A percentile compares a stretch with the other conserved stretches of the same genome.
Conservation (phyloP, 2,329 filamentous ascomycete genomes). For the Samsoniella hepiali region DNA sequence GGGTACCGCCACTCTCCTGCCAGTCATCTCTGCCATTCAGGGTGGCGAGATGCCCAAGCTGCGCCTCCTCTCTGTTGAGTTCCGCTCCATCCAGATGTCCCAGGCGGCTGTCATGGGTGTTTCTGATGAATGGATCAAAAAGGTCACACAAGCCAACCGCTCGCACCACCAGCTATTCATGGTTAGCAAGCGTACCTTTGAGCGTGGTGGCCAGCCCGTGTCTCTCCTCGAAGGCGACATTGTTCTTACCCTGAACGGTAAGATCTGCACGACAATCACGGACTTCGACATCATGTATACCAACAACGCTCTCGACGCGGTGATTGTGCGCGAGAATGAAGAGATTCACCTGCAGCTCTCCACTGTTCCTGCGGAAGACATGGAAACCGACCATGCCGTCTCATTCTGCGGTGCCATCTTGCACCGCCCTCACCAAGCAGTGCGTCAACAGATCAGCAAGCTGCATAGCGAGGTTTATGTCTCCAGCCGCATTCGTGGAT, state of each 20-base stretch:
- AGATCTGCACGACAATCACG: slow-evolving; percentile 87
- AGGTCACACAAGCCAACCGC: slow-evolving; percentile 83
- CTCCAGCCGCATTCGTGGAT: slow-evolving; percentile 77
- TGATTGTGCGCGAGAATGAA: slow-evolving; percentile 80
- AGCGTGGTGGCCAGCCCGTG: slow-evolving; percentile 46
- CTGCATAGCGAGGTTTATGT: slow-evolving; percentile 96
- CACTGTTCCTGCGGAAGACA: slow-evolving; percentile 82
- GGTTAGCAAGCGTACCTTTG: slow-evolving; percentile 84
- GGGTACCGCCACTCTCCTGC: slow-evolving; percentile 81
- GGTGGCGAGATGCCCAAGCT: slow-evolving; percentile 74
- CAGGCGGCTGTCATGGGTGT: slow-evolving; percentile 97
- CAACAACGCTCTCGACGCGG: slow-evolving; percentile 75
- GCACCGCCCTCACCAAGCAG: slow-evolving; percentile 91
- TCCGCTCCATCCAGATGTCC: slow-evolving; percentile 92
- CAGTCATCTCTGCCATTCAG: slow-evolving; percentile 84
- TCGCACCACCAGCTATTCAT: slow-evolving; percentile 97
- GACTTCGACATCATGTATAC: slow-evolving; percentile 97
- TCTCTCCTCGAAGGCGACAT: slow-evolving; percentile 87
- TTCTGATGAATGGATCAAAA: slow-evolving; percentile 90
- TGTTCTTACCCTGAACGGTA: slow-evolving; percentile 83
- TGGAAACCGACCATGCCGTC: slow-evolving; percentile 89
- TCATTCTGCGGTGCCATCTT: slow-evolving; percentile 94
- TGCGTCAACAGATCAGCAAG: slow-evolving; percentile 95
- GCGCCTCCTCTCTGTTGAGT: slow-evolving; percentile 89
- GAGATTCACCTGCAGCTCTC: slow-evolving; percentile 74